Conservation (phyloP, 1,284 basidiomycete species). For the Tilletia horrida region DNA sequence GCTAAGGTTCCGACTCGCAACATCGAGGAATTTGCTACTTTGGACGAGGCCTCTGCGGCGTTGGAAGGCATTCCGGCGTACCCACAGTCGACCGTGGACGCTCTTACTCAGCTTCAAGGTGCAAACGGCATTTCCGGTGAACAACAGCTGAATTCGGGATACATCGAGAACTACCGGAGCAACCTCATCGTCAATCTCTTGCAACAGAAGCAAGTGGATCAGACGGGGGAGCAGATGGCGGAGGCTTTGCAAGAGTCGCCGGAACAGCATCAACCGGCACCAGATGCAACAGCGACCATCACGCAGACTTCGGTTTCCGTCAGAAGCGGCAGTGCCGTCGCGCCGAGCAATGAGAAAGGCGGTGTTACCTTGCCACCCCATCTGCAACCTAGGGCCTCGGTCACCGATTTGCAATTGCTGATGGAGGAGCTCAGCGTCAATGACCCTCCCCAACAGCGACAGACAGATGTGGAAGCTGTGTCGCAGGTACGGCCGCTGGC, state of each 20-base stretch:
- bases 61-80: conserved; percentile 12
- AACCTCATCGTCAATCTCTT: conserved; percentile 86
- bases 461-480: conserved; percentile 25
- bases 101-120: conserved; percentile 56
- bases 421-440: conserved; percentile 79
- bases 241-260: background rate
- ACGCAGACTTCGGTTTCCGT: background rate
- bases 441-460: conserved; percentile 18
- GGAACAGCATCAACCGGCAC: background rate
- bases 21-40: conserved; percentile 21
- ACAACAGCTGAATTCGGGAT: conserved; percentile 82
- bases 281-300: background rate
- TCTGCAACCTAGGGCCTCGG: conserved; percentile 53
- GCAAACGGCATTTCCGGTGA: conserved; percentile 85
- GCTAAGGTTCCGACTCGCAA: conserved; percentile 72
- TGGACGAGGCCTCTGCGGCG: conserved; percentile 15
- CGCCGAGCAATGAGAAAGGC: conserved; percentile 52
- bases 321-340: conserved; percentile 31
- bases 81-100: conserved; percentile 31
- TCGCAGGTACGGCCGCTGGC: conserved; percentile 71
- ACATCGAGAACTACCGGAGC: conserved; percentile 87
- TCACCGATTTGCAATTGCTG: conserved; percentile 79
- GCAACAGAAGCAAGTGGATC: conserved; percentile 58
- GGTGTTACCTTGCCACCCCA: conserved; percentile 52
- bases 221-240: conserved; percentile 1